Percentiles rank a stretch among this genome's conserved stretches.
phyloP scores from a whole-genome alignment of 2,329 filamentous ascomycete genomes.

The Bipolaris cookei region DNA sequence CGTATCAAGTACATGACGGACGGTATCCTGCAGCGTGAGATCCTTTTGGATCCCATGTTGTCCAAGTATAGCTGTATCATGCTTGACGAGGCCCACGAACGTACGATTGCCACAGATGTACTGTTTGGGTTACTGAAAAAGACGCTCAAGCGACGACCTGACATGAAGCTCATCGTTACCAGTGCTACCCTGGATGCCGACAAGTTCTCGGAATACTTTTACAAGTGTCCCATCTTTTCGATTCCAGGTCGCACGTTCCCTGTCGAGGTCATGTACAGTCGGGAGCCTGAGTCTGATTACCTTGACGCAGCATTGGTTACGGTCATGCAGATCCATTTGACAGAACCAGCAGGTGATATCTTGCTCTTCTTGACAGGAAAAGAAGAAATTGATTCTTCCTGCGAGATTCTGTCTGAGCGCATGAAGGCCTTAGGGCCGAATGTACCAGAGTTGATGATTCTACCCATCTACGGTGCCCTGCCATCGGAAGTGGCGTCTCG shows the following conservation, averaged over 20 bases:
- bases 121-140: conserved; percentile 96
- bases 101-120: conserved; percentile 95
- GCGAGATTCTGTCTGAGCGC: conserved; percentile 89
- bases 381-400: conserved; percentile 95
- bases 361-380: conserved; percentile 96
- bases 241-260: conserved; percentile 95
- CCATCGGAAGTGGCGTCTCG: conserved; percentile 91
- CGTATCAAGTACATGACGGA: conserved; percentile 99
- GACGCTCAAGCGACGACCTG: conserved; percentile 77
- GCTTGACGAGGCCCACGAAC: conserved; percentile 97
- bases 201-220: conserved; percentile 96
- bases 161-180: conserved; percentile 99
- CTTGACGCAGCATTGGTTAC: conserved; percentile 92
- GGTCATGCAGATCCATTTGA: conserved; percentile 97
- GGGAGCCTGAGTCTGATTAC: conserved; percentile 95
- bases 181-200: conserved; percentile 97
- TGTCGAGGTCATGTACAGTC: conserved; percentile 93
- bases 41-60: conserved; percentile 93
- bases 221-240: conserved; percentile 93
- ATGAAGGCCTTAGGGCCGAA: conserved; percentile 94
- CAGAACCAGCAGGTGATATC: conserved; percentile 90
- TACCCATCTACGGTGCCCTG: conserved; percentile 94
- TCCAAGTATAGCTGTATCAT: conserved; percentile 96
- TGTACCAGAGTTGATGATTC: conserved; percentile 88
- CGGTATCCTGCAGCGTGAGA: conserved; percentile 95